A percentile compares a stretch with the other conserved stretches of the same genome.
phyloP scores from a whole-genome alignment of 352 stramenopile genomes.

The Globisporangium splendens region DNA sequence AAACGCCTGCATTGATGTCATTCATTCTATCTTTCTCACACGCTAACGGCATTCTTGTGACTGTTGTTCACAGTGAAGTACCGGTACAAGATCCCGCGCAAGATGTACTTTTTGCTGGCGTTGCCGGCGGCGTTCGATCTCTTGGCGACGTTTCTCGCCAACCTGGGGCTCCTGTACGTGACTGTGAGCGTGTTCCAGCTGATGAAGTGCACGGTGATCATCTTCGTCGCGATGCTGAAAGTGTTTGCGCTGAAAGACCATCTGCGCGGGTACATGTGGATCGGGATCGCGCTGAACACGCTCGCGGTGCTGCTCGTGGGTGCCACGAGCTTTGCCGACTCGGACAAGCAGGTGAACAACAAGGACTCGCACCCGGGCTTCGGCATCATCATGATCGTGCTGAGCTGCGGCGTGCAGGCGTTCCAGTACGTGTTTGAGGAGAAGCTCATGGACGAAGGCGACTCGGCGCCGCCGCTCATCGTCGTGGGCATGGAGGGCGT shows the following conservation, averaged over 20 bases:
- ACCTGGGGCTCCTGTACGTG: constrained; percentile 92
- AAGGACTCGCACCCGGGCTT: constrained; percentile 72
- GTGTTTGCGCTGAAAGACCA: constrained; percentile 90
- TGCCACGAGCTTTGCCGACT: constrained; percentile 89
- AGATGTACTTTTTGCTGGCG: constrained; percentile 94
- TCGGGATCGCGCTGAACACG: constrained; percentile 95
- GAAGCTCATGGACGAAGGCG: constrained; percentile 95
- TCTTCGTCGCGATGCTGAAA: constrained; percentile 97
- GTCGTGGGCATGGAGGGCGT: constrained; percentile 95
- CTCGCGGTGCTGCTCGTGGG: constrained; percentile 92
- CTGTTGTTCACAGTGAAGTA: constrained; percentile 51
- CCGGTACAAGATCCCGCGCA: constrained; percentile 73
- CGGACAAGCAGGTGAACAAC: constrained; percentile 62
- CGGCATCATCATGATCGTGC: constrained; percentile 92
- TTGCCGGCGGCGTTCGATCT: constrained; percentile 93
- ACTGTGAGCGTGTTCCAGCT: constrained; percentile 88
- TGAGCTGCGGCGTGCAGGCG: constrained; percentile 93
- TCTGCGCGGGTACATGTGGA: constrained; percentile 94
- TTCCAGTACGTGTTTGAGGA: constrained; percentile 98
- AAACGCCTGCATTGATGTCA: not conserved
- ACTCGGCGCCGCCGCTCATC: constrained; percentile 91
- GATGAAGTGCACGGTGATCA: constrained; percentile 92
- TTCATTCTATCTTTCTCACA: not conserved
- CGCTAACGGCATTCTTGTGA: constrained; percentile 4
- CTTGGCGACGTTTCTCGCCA: constrained; percentile 91